Percentiles rank a stretch among this genome's conserved stretches.
Evolutionary conservation across 2,329 filamentous ascomycete species (phyloP).

Genomic region (Botrytis fabae): DNA sequence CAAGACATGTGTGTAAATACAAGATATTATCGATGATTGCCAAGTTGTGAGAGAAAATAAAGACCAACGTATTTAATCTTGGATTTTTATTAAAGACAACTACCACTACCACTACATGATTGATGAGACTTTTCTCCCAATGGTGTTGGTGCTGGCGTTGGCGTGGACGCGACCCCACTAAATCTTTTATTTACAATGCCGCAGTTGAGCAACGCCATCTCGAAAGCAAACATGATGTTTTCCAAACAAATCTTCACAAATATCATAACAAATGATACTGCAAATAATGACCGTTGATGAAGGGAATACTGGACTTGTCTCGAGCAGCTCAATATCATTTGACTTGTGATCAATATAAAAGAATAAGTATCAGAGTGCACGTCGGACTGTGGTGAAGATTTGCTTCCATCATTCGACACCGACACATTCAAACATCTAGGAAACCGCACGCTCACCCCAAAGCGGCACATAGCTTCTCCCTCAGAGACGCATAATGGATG

Average conservation of each 20-base stretch:
- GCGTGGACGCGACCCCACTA: conserved; percentile 11
- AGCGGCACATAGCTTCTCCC: background rate
- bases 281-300: background rate
- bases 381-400: background rate
- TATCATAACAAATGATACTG: background rate
- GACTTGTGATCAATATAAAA: background rate
- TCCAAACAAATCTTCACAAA: background rate
- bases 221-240: background rate
- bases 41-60: background rate
- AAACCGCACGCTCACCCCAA: background rate
- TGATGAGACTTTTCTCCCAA: background rate
- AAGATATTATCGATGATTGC: background rate
- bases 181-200: conserved; percentile 5
- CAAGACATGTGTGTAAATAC: background rate
- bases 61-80: background rate
- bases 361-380: conserved; percentile 10
- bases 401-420: background rate
- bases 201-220: background rate
- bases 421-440: background rate
- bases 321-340: no score
- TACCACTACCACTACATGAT: background rate
- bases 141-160: background rate
- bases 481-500: conserved; percentile 52
- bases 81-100: background rate
- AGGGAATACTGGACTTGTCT: background rate